phyloP scores from a whole-genome alignment of 2,329 filamentous ascomycete species.

The Fusarium sp. region DNA sequence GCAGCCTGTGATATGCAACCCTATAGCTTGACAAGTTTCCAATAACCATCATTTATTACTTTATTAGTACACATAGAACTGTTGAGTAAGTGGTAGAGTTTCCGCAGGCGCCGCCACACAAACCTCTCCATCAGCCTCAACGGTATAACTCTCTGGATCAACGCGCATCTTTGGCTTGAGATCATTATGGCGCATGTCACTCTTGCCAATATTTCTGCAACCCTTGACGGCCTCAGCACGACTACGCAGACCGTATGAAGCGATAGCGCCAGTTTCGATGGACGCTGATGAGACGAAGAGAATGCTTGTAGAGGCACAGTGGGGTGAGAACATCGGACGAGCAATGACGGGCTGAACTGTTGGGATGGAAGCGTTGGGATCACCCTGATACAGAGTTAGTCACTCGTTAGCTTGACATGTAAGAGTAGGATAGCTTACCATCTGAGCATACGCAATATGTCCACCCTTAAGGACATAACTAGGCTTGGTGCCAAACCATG shows the following conservation, averaged over 20 bases:
- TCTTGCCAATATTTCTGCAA: conserved; percentile 82
- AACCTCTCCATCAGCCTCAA: conserved; percentile 83
- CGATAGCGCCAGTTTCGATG: conserved; percentile 74
- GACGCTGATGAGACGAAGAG: conserved; percentile 85
- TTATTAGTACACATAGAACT: conserved; percentile 81
- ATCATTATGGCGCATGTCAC: conserved; percentile 92
- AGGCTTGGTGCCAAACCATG: conserved; percentile 90
- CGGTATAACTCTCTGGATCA: conserved; percentile 89
- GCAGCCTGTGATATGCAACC: neutral
- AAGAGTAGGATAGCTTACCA: conserved; percentile 67
- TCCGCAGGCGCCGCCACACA: conserved; percentile 80
- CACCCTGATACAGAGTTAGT: conserved; percentile 65
- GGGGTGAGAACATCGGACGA: conserved; percentile 85
- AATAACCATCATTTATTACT: neutral
- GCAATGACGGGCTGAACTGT: conserved; percentile 87
- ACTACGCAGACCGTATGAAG: conserved; percentile 81
- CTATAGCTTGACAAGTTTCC: neutral
- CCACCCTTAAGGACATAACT: conserved; percentile 86
- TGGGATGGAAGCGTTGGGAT: conserved; percentile 86
- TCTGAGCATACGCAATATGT: conserved; percentile 83
- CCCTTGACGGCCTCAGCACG: conserved; percentile 82
- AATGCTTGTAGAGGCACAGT: conserved; percentile 78
- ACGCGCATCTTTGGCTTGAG: conserved; percentile 87
- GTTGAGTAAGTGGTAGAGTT: conserved; percentile 80
- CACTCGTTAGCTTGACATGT: neutral